phyloP scores from a whole-genome alignment of 2,329 filamentous ascomycete species.

The Aspergillus ibericus region DNA sequence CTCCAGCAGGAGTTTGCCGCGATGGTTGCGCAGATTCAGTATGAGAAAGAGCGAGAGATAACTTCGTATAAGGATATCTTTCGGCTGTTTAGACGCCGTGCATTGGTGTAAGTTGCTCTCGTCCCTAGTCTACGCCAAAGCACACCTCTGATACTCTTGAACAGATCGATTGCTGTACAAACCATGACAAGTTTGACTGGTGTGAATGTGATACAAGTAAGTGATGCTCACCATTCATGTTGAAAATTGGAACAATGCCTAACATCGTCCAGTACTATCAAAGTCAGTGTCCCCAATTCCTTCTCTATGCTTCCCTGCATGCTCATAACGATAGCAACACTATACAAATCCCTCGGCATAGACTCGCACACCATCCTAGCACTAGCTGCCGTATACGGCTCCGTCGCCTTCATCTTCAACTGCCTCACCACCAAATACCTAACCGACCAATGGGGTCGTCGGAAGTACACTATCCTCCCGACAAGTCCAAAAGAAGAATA shows the following conservation, averaged over 20 bases:
- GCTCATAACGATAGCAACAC: constrained; percentile 47
- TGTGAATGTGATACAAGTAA: constrained; percentile 57
- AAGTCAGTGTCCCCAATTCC: constrained; percentile 24
- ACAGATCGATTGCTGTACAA: constrained; percentile 54
- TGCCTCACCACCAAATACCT: constrained; percentile 53
- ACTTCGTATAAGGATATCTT: constrained; percentile 55
- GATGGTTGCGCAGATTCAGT: constrained; percentile 58
- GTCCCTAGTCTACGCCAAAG: not conserved
- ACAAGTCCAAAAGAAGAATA: not conserved
- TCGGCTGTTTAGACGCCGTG: constrained; percentile 52
- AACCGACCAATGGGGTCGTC: constrained; percentile 59
- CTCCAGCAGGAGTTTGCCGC: constrained; percentile 53
- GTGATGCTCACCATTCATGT: not conserved
- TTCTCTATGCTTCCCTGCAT: constrained; percentile 9
- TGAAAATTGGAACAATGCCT: not conserved
- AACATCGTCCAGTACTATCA: constrained; percentile 30
- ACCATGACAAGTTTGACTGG: constrained; percentile 60
- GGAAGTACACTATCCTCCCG: constrained; percentile 45
- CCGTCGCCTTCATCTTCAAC: constrained; percentile 54
- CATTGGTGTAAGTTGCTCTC: constrained; percentile 45
- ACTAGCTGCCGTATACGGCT: constrained; percentile 57
- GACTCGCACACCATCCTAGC: constrained; percentile 52
- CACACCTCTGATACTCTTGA: constrained; percentile 11
- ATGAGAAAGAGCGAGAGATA: constrained; percentile 58
- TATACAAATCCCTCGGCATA: constrained; percentile 58